phyloP scores from a whole-genome alignment of 805 yeast species.

The Kurtzmaniella fragi region DNA sequence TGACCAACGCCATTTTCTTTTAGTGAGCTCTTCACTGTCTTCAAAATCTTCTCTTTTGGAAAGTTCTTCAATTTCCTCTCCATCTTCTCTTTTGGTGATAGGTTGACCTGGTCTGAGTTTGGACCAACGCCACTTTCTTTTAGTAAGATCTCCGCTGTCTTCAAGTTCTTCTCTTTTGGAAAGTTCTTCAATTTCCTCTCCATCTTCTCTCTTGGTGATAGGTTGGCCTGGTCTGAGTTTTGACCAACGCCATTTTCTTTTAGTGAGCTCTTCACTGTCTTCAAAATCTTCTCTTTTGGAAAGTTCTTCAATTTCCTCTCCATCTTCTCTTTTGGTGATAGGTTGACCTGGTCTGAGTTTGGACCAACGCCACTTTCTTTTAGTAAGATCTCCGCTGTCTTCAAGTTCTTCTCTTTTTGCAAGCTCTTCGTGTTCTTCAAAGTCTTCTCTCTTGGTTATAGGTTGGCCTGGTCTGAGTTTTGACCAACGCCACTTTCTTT shows the following conservation, averaged over 20 bases:
- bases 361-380: constrained; percentile 2
- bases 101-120: not conserved
- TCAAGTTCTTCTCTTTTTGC: constrained; percentile 1
- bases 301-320: not conserved
- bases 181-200: not conserved
- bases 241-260: constrained; percentile 1
- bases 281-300: not conserved
- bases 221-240: not conserved
- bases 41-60: not conserved
- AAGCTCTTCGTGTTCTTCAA: not conserved
- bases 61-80: not conserved
- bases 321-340: constrained; percentile 2
- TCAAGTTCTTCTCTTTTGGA: constrained; percentile 1
- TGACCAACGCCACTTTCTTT: constrained; percentile 1
- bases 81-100: constrained; percentile 2
- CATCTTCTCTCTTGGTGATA: constrained; percentile 2
- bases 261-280: not conserved
- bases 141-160: not conserved
- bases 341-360: not conserved
- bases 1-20: constrained; percentile 1
- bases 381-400: too few relatives aligned
- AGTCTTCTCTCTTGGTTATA: constrained; percentile 2
- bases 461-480: not conserved
- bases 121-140: constrained; percentile 1
- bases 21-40: too few relatives aligned